Evolutionary conservation across 371 early-diverging fungal genomes (phyloP), one percentile per base, ranked within the genome.

Genomic region (Rhizopus stolonifer): DNA sequence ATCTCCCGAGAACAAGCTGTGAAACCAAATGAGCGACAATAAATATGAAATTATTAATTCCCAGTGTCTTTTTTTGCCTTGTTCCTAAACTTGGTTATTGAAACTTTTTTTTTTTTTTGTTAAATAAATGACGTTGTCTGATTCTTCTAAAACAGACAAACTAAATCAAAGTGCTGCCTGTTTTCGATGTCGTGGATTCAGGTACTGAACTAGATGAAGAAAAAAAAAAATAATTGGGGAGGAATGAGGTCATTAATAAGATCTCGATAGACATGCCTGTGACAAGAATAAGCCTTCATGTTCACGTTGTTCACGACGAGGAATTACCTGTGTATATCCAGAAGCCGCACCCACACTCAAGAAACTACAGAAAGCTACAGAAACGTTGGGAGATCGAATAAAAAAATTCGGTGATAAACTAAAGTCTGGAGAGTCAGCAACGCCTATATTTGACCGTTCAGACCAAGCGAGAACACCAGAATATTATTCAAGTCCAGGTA

Each of bases 321-420:
- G 64, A 3, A 70, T 64, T 9, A 64, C 49, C 8, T 70, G 71
- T 36, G 57, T 54, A 5, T 70, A 70, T 48, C 71, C 71, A 3
- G 71, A 70, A 48, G 71, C 71, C 22, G 68, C 71, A 45, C 71
- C 71, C 7, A 61, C 67, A 0, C 29, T 70, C 1, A 64, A 64
- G 34, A 64, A 58, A 49, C 52, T 70, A 23, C 65, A 61, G 29
- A 54, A 58, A 32, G 65, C 68, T 11, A 64, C 68, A 15, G 71
- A 70, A 18, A 61, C 48, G 7, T 36, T 70, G 17, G 65, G 60
- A 13, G 61, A 57, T 15, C 48, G 71, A 33, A 67, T 70, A 21
- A 61, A 64, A 26, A 59, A 57, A 43, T 59, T 70, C 15, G 48
- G 58, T 22, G 59, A 61, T 39, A 50, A 44, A 18, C 49, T 73